Percentiles rank a stretch among this genome's conserved stretches.
phyloP scores from a whole-genome alignment of 2,329 filamentous ascomycete genomes.

The Aspergillus sojae region DNA sequence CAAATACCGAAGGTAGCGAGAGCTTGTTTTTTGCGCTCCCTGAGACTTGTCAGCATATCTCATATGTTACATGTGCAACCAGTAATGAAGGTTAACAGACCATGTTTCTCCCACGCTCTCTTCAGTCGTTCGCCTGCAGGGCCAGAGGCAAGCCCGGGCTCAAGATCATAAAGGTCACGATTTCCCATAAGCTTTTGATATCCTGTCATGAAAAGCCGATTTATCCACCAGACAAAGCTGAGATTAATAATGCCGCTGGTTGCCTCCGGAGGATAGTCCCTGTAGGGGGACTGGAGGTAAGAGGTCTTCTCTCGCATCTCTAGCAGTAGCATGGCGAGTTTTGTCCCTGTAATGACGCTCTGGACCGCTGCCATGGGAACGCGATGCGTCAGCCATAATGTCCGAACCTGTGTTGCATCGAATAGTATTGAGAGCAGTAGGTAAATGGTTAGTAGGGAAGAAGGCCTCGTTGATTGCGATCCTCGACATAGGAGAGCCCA shows the following conservation, averaged over 20 bases:
- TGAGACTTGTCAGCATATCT: background rate
- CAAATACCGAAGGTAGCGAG: background rate
- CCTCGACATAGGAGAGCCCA: slow-evolving; percentile 19
- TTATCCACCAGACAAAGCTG: slow-evolving; percentile 39
- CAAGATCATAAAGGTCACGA: slow-evolving; percentile 27
- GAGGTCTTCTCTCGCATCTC: slow-evolving; percentile 47
- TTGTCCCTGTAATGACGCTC: slow-evolving; percentile 40
- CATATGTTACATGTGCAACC: background rate
- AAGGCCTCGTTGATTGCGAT: slow-evolving; percentile 25
- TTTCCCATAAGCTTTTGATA: slow-evolving; percentile 23
- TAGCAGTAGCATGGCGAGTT: slow-evolving; percentile 43
- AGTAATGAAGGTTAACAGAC: slow-evolving; percentile 4
- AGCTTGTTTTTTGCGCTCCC: background rate
- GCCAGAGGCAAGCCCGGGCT: slow-evolving; percentile 9
- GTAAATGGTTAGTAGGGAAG: slow-evolving; percentile 37
- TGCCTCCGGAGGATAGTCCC: slow-evolving; percentile 22
- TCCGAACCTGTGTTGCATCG: slow-evolving; percentile 45
- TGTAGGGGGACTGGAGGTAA: slow-evolving; percentile 19
- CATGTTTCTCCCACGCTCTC: background rate
- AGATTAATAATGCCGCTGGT: slow-evolving; percentile 30
- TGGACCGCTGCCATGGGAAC: slow-evolving; percentile 36
- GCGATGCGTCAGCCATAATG: slow-evolving; percentile 30
- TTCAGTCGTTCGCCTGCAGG: background rate
- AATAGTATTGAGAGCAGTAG: slow-evolving; percentile 46
- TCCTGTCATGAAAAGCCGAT: slow-evolving; percentile 28